A percentile compares a stretch with the other conserved stretches of the same genome.
Conservation (phyloP, 805 yeast genomes). For the Kodamaea kakaduensis region DNA sequence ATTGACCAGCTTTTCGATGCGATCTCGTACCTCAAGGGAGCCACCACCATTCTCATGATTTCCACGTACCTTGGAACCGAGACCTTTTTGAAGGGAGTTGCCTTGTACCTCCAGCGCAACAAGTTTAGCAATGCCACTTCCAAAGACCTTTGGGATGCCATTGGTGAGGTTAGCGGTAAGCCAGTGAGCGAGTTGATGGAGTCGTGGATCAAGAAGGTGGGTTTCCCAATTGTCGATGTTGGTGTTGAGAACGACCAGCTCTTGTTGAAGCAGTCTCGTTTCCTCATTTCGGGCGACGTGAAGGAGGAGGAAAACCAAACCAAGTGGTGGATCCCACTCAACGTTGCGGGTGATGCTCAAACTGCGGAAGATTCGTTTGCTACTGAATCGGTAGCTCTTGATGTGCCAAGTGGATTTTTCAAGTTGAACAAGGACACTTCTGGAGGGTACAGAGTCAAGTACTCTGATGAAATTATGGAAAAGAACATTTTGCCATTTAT, state of each 20-base stretch:
- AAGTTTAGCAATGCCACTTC: conserved; percentile 70
- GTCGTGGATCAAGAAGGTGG: conserved; percentile 69
- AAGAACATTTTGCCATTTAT: conserved; percentile 38
- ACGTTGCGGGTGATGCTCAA: conserved; percentile 21
- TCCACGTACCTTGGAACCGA: conserved; percentile 68
- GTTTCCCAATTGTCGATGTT: conserved; percentile 67
- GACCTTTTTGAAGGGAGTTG: conserved; percentile 67
- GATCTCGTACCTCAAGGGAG: conserved; percentile 79
- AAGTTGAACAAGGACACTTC: conserved; percentile 48
- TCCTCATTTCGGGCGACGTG: conserved; percentile 60
- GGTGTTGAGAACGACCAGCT: conserved; percentile 24
- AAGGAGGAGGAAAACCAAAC: conserved; percentile 53
- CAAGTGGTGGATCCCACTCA: conserved; percentile 58
- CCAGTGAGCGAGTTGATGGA: conserved; percentile 59
- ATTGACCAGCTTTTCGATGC: conserved; percentile 80
- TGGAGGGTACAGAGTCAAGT: conserved; percentile 54
- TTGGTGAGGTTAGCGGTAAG: conserved; percentile 58
- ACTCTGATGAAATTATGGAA: conserved; percentile 40
- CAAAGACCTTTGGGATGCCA: conserved; percentile 65
- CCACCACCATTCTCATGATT: conserved; percentile 73
- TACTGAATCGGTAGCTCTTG: conserved; percentile 18
- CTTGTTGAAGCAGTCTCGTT: conserved; percentile 53
- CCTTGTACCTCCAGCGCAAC: conserved; percentile 59
- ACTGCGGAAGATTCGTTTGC: conserved; percentile 22
- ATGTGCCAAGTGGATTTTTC: conserved; percentile 27